Percentiles rank a stretch among this genome's conserved stretches.
Evolutionary conservation across 2,329 filamentous ascomycete species (phyloP).

Genomic region (Ilyonectria robusta): DNA sequence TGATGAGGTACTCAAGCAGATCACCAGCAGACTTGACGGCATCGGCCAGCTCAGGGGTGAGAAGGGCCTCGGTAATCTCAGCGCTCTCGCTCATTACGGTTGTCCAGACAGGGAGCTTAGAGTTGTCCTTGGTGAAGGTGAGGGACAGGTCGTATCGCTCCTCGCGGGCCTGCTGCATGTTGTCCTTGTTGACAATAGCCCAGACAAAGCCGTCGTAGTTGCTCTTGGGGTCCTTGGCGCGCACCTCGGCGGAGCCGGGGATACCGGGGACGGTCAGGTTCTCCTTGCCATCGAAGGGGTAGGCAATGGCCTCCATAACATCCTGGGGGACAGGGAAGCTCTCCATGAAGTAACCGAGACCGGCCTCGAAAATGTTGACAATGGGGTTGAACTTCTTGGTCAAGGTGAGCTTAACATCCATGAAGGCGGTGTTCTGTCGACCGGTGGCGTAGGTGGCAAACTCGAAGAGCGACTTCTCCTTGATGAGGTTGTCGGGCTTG

Average conservation of each 20-base stretch:
- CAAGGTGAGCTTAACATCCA: conserved; percentile 87
- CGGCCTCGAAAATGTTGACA: conserved; percentile 72
- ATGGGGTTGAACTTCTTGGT: conserved; percentile 90
- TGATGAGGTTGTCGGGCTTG: conserved; percentile 69
- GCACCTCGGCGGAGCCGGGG: conserved; percentile 69
- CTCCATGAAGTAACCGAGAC: conserved; percentile 85
- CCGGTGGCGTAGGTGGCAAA: conserved; percentile 91
- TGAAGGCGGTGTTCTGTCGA: conserved; percentile 91
- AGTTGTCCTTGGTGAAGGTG: conserved; percentile 91
- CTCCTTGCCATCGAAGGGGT: conserved; percentile 95
- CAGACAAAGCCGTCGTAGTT: conserved; percentile 93
- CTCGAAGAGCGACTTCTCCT: conserved; percentile 90
- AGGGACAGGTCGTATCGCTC: conserved; percentile 96
- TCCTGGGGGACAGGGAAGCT: conserved; percentile 79
- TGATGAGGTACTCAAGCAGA: conserved; percentile 84
- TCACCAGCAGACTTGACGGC: conserved; percentile 85
- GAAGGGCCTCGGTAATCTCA: conserved; percentile 89
- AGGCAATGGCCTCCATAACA: conserved; percentile 81
- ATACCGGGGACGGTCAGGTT: conserved; percentile 78
- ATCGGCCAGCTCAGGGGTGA: conserved; percentile 89
- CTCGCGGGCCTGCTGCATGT: conserved; percentile 90
- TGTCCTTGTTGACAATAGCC: conserved; percentile 94
- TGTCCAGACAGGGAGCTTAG: conserved; percentile 90
- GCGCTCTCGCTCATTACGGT: conserved; percentile 98
- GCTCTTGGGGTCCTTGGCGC: conserved; percentile 73